Evolutionary conservation across 2,329 filamentous ascomycete species (phyloP).

Genomic region (Corynespora cassiicola): DNA sequence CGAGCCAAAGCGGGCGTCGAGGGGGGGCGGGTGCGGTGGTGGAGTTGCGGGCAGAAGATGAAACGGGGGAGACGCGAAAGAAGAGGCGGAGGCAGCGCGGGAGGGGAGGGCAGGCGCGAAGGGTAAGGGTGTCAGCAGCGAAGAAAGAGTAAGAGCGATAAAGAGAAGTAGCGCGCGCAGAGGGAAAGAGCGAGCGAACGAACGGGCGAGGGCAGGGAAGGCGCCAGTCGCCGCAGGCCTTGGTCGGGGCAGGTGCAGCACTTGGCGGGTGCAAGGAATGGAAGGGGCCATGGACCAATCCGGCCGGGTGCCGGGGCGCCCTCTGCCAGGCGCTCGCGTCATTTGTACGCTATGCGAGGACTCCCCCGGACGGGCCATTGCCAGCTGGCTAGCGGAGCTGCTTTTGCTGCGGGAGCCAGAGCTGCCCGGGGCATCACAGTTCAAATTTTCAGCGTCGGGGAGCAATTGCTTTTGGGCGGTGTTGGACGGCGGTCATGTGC

Average conservation of each 20-base stretch:
- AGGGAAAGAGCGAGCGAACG: constrained; percentile 12
- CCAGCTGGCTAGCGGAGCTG: no score
- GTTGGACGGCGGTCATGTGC: no score
- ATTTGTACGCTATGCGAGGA: no score
- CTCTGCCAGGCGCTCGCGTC: constrained; percentile 5
- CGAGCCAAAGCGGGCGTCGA: no score
- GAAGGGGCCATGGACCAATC: constrained; percentile 35
- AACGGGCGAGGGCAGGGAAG: constrained; percentile 2
- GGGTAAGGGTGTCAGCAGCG: no score
- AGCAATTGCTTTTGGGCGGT: no score
- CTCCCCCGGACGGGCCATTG: constrained; percentile 29
- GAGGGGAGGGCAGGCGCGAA: constrained; percentile 3
- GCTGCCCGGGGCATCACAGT: no score
- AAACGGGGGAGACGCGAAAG: constrained; percentile 2
- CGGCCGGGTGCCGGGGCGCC: constrained; percentile 21
- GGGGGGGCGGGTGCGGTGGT: background rate
- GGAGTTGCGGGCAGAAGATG: background rate
- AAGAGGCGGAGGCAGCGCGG: constrained; percentile 8
- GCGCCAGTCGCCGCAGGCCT: constrained; percentile 14
- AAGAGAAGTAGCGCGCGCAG: no score
- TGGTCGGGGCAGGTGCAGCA: constrained; percentile 4
- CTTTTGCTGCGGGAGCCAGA: no score
- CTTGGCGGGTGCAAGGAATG: constrained; percentile 33
- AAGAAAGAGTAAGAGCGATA: no score
- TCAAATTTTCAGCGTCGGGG: no score